Evolutionary conservation across 108 stramenopile species (phyloP).

Genomic region (Mayamaea pseudoterrestris): DNA sequence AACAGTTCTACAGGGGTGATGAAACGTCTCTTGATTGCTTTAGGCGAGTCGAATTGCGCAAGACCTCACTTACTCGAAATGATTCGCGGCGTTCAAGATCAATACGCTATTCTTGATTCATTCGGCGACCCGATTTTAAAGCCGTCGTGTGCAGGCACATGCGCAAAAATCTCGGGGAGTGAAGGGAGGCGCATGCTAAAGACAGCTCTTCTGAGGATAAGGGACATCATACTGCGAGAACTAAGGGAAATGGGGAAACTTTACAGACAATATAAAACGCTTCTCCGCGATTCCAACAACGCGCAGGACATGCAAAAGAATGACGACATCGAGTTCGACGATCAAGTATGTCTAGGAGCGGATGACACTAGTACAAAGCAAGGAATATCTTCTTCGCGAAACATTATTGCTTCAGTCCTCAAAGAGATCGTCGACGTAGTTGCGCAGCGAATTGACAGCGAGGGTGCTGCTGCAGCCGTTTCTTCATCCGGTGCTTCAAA

Average conservation of each 20-base stretch:
- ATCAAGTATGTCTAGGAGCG: no score
- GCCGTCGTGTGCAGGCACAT: slow-evolving; percentile 26
- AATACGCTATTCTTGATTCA: slow-evolving; percentile 19
- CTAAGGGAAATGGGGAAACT: slow-evolving; percentile 34
- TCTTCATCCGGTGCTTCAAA: no score
- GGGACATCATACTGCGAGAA: slow-evolving; percentile 36
- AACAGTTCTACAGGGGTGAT: slow-evolving; percentile 48
- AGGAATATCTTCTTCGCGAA: no score
- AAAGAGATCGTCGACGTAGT: no score
- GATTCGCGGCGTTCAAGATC: slow-evolving; percentile 19
- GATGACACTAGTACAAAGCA: no score
- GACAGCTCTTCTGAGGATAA: slow-evolving; percentile 43
- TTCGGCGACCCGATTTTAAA: slow-evolving; percentile 19
- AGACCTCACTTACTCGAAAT: slow-evolving; percentile 25
- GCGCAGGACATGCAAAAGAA: no score
- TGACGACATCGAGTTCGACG: no score
- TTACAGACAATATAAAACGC: slow-evolving; percentile 28
- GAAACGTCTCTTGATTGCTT: slow-evolving; percentile 19
- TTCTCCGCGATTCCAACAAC: neutral
- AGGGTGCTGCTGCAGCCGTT: no score
- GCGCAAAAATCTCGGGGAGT: slow-evolving; percentile 18
- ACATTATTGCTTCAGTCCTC: no score
- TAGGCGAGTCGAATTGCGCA: slow-evolving; percentile 23
- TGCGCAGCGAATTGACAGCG: no score
- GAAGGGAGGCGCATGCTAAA: slow-evolving; percentile 39